Conservation (phyloP, 345 rosid species). For the Gossypium turneri region DNA sequence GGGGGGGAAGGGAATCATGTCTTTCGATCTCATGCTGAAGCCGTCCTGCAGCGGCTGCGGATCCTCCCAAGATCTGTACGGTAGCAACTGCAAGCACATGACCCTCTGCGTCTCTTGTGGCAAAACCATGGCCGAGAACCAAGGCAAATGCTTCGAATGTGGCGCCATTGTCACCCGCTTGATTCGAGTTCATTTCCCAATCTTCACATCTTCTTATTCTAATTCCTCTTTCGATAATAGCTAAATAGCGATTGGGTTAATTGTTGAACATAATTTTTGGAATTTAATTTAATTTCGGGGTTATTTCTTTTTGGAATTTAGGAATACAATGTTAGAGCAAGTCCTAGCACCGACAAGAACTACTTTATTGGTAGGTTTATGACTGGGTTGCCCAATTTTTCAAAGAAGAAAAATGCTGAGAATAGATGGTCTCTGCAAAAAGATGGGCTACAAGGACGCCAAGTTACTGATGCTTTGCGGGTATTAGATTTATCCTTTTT, state of each 20-base stretch:
- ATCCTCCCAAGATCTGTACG: constrained; percentile 65
- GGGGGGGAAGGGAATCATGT: constrained; percentile 33
- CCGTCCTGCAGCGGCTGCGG: constrained; percentile 77
- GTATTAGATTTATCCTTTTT: constrained; percentile 31
- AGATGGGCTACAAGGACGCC: constrained; percentile 91
- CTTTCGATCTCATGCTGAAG: constrained; percentile 66
- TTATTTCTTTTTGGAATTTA: constrained; percentile 11
- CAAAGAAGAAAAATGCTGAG: constrained; percentile 77
- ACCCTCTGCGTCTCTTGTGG: constrained; percentile 84
- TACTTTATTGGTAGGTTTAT: constrained; percentile 89
- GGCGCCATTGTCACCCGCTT: constrained; percentile 67
- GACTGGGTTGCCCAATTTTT: constrained; percentile 72
- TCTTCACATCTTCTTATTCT: neutral
- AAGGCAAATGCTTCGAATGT: constrained; percentile 74
- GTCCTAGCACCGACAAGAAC: constrained; percentile 59
- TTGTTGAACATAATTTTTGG: neutral
- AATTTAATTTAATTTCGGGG: neutral
- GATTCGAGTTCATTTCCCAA: constrained; percentile 54
- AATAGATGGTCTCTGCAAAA: constrained; percentile 85
- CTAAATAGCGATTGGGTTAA: neutral
- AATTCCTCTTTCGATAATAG: neutral
- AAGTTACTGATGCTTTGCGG: constrained; percentile 65
- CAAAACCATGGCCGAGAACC: constrained; percentile 81
- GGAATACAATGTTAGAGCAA: constrained; percentile 84
- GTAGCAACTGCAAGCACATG: constrained; percentile 94